Evolutionary conservation across 2,329 filamentous ascomycete species (phyloP), one percentile per base, ranked within the genome.

Genomic region (Dothiorella sarmentorum): DNA sequence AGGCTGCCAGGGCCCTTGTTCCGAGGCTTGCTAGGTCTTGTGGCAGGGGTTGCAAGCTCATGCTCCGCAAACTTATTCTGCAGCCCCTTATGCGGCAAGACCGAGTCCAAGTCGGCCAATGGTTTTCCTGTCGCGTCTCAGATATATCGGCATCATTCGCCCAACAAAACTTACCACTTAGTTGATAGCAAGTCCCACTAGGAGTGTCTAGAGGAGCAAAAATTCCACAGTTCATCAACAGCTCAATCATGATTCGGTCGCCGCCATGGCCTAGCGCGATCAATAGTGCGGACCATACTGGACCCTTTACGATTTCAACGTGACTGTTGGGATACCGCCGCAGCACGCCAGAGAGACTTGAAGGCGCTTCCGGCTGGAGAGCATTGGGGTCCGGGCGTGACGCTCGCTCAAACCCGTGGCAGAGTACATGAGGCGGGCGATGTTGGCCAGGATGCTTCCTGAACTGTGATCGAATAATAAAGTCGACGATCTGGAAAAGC

Each of bases 171-270:
- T 66, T 72, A 85, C 93, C 93, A 69, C 87, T 91, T 27, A 96
- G 71, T 70, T 97, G 93, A 65, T 85, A 84, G 67, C 88, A 87
- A 65, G 90, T 91, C 2, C 82, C 82, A 57, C 75, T 78, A 10
- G 82, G 82, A 22, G 77, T 76, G 37, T 83, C 74, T 10, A 95
- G 72, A 3, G 82, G 75, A 11, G 83, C 66, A 68, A 94, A 99
- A 5, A 97, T 75, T 6, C 89, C 88, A 70, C 87, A 90, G 61
- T 94, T 85, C 2, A 92, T 72, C 4, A 97, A 78, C 60, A 96
- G 75, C 64, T 88, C 82, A 53, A 90, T 80, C 83, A 97, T 90
- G 61, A 93, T 85, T 22, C 80, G 79, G 61, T 95, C 89, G 3
- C 90, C 90, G 47, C 85, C 84, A 61, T 81, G 81, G 0, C 93